Conservation (phyloP, 345 rosid species). For the Populus pruinosa region DNA sequence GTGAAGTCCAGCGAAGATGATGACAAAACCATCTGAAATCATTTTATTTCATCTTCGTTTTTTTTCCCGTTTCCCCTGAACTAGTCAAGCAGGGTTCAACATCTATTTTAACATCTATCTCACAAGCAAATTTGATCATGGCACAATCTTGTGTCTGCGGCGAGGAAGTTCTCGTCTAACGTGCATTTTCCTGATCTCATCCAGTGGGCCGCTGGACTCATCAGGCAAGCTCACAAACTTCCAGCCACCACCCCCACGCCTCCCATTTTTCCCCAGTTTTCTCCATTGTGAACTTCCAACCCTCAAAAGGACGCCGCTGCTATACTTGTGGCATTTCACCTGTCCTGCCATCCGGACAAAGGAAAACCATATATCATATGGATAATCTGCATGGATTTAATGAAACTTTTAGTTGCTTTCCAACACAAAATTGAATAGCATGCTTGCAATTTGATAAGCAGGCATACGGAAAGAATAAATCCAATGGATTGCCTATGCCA, state of each 20-base stretch:
- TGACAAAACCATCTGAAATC: neutral
- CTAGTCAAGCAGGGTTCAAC: neutral
- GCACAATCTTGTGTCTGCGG: constrained; percentile 59
- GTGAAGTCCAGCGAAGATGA: no score
- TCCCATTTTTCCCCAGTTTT: constrained; percentile 76
- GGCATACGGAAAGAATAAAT: neutral
- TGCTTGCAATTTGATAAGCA: neutral
- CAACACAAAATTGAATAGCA: neutral
- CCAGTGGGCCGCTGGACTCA: constrained; percentile 80
- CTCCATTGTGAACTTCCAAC: constrained; percentile 86
- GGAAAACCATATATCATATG: neutral
- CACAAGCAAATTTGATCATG: constrained; percentile 26
- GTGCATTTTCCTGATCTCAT: constrained; percentile 78
- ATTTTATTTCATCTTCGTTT: no score
- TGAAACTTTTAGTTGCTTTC: neutral
- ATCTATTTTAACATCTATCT: neutral
- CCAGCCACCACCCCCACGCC: constrained; percentile 97
- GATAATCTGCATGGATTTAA: neutral
- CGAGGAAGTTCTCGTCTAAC: constrained; percentile 82
- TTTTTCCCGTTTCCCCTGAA: neutral
- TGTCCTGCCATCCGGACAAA: constrained; percentile 60
- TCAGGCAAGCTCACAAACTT: constrained; percentile 86
- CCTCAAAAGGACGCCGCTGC: constrained; percentile 75
- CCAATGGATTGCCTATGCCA: neutral
- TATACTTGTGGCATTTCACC: constrained; percentile 83